Conservation (phyloP, 1,284 basidiomycete species). For the Ustilago sp. region DNA sequence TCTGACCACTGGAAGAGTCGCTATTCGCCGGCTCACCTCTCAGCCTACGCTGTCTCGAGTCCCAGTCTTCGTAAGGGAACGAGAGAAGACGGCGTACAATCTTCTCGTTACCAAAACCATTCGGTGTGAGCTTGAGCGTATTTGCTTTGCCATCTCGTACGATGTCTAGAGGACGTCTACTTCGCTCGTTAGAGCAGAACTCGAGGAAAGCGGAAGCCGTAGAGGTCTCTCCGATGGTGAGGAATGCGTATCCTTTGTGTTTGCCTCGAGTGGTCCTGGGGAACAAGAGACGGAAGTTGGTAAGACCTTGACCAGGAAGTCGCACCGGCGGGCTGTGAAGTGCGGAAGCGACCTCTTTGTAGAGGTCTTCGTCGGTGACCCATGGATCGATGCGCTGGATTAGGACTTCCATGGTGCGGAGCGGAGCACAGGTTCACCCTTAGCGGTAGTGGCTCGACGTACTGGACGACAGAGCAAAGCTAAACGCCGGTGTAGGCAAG, state of each 20-base stretch:
- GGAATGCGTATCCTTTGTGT: slow-evolving; percentile 25
- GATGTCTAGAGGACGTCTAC: slow-evolving; percentile 11
- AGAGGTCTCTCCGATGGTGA: slow-evolving; percentile 35
- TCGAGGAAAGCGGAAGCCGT: slow-evolving; percentile 28
- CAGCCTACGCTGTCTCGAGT: slow-evolving; percentile 14
- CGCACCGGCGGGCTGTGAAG: slow-evolving; percentile 32
- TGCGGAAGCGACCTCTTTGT: slow-evolving; percentile 26
- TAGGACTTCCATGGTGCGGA: slow-evolving; percentile 30
- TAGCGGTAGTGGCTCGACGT: not conserved
- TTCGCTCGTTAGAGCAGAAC: slow-evolving; percentile 15
- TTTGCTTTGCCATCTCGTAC: slow-evolving; percentile 12
- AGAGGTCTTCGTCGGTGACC: slow-evolving; percentile 39
- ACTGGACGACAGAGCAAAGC: no score
- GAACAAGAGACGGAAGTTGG: slow-evolving; percentile 29
- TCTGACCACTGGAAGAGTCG: not conserved
- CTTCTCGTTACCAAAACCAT: slow-evolving; percentile 19
- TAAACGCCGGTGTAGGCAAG: not conserved
- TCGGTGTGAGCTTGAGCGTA: slow-evolving; percentile 24
- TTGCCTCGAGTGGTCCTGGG: slow-evolving; percentile 6
- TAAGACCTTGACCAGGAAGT: slow-evolving; percentile 11
- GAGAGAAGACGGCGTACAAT: slow-evolving; percentile 18
- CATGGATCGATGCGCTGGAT: slow-evolving; percentile 27
- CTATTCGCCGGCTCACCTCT: not conserved
- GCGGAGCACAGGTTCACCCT: not conserved
- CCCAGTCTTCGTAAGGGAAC: slow-evolving; percentile 21